These are phyloP conservation scores for Podospora anserina DNA, from an alignment of 495 filamentous ascomycete genomes.

Conservation along the genomic window DNA sequence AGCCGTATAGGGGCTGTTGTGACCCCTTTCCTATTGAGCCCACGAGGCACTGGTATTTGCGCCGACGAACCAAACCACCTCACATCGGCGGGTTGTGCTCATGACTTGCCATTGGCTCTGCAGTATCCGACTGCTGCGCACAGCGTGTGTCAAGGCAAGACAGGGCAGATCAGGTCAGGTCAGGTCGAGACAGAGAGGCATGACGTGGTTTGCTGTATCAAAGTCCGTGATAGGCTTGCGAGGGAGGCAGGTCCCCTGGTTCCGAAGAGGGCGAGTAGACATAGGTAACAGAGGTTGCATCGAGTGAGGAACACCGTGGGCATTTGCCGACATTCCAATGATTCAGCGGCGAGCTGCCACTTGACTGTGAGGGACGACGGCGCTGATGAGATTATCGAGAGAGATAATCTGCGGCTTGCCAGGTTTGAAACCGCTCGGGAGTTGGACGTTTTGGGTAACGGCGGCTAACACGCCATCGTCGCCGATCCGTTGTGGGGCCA, in stretches of 20 bases:
- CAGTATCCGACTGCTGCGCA: not conserved
- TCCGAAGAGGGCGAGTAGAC: not conserved
- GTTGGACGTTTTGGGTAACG: slow-evolving; percentile 12
- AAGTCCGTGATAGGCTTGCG: not conserved
- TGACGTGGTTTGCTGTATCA: not conserved
- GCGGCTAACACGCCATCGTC: slow-evolving; percentile 21
- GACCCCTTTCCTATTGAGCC: not conserved
- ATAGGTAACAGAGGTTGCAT: not conserved
- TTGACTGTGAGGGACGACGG: not conserved
- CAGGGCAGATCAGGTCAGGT: not conserved
- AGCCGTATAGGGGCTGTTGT: not conserved
- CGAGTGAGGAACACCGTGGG: not conserved
- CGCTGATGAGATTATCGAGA: slow-evolving; percentile 9
- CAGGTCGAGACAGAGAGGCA: not conserved
- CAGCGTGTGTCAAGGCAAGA: not conserved
- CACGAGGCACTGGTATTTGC: not conserved
- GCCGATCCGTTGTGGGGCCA: slow-evolving; percentile 19
- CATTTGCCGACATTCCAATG: slow-evolving; percentile 1
- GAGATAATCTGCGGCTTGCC: slow-evolving; percentile 3
- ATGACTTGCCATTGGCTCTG: not conserved
- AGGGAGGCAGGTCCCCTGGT: not conserved
- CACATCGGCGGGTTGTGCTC: not conserved
- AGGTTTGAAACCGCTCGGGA: slow-evolving; percentile 14
- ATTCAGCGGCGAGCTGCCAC: not conserved
- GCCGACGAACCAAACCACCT: not conserved